Evolutionary conservation across 805 yeast species (phyloP), one percentile per base, ranked within the genome.

Genomic region (Ogataea pignaliae): DNA sequence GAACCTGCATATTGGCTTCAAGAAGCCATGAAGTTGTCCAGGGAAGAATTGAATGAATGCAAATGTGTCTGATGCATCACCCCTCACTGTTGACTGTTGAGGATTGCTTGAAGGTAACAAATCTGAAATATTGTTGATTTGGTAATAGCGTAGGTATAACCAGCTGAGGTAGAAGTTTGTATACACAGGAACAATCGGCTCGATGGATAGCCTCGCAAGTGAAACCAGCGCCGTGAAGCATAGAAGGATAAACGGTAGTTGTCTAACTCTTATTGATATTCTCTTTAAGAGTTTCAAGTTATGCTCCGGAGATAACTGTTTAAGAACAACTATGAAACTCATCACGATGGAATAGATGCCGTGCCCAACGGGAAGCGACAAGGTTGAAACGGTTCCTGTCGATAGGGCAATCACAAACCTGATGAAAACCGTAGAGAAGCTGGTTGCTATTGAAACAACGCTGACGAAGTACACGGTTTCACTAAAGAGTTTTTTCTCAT

Each of bases 31-130:
- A 2, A 75, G 31, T 1, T 75, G 59, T 39, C 72, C 79, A 1
- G 97, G 97, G 78, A 90, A 90, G 61, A 90, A 88, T 54, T 84
- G 83, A 29, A 83, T 81, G 49, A 90, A 72, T 43, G 86, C 81
- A 69, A 90, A 90, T 1, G 91, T 85, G 53, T 90, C 97, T 0
- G 93, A 82, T 0, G 97, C 95, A 62, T 89, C 97, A 33, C 97
- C 97, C 26, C 75, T 63, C 10, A 81, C 65, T 18, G 71, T 58
- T 52, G 29, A 59, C 50, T 40, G 50, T 52, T 47, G 52, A 4
- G 60, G 29, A 11, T 51, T 16, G 21, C 34, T 37, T n/a, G 53
- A 39, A 11, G 53, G 67, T 36, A 64, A 52, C 16, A 63, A 45
- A 26, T 58, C 61, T 13, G 58, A 34, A 34, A 56, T 55, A 26